Conservation (phyloP, 2,329 filamentous ascomycete species). For the Fusarium metavorans region DNA sequence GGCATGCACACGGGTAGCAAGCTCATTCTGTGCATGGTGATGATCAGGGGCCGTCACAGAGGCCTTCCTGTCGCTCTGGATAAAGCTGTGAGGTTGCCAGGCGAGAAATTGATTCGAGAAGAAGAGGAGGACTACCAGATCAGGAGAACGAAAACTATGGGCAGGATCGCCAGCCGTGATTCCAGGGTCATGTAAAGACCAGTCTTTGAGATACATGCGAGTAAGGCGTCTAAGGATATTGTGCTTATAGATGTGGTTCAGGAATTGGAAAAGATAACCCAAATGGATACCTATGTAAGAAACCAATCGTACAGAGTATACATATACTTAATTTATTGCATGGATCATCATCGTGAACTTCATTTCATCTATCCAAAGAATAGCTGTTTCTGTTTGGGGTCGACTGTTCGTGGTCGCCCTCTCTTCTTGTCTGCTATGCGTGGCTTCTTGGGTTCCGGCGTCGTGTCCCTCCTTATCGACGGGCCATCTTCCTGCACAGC, state of each 20-base stretch:
- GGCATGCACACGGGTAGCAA: constrained; percentile 68
- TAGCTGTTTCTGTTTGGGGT: constrained; percentile 65
- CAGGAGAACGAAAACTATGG: constrained; percentile 45
- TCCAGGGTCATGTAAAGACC: constrained; percentile 19
- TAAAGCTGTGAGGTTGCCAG: constrained; percentile 61
- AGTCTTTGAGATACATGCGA: background rate
- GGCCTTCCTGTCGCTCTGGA: constrained; percentile 68
- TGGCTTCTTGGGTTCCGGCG: constrained; percentile 53
- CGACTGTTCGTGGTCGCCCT: constrained; percentile 48
- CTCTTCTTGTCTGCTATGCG: constrained; percentile 55
- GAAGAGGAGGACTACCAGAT: constrained; percentile 49
- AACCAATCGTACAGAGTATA: constrained; percentile 13
- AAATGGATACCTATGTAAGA: constrained; percentile 5
- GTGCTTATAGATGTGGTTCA: constrained; percentile 8
- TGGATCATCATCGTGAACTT: constrained; percentile 10
- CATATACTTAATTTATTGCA: constrained; percentile 10
- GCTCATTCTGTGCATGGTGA: constrained; percentile 68
- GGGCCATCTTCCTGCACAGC: constrained; percentile 71
- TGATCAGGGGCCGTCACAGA: constrained; percentile 68
- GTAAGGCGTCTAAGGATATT: constrained; percentile 29
- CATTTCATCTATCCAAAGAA: constrained; percentile 58
- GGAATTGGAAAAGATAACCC: constrained; percentile 1
- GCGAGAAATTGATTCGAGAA: constrained; percentile 45
- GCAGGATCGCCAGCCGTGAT: constrained; percentile 43
- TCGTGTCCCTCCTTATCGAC: constrained; percentile 44